Base-by-base conservation (phyloP, 73 alveolate species). In the Uronychia setigera region DNA sequence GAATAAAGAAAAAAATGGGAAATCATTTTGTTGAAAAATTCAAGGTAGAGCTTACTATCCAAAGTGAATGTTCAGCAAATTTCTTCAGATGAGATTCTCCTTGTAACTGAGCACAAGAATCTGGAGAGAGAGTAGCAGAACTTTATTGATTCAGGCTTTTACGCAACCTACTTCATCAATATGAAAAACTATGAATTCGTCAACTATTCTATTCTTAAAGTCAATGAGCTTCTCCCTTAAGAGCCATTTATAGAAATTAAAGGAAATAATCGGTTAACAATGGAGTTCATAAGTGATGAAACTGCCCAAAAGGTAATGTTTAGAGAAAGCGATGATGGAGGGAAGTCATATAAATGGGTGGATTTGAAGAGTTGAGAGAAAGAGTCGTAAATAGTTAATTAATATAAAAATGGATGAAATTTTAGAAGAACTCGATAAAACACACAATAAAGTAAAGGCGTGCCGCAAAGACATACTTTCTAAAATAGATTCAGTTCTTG, bases 401-500 rank as follows among this genome's bases (percentile, higher is more conserved):
- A 57, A 32, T 30, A 77, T 25, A 13, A 74, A 19, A 74, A 79
- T 86, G 87, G 84, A 86, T 33, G 60, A 32, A 1, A 31, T 86
- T 26, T 32, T 79, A 29, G 1, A 25, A 26, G 92, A 86, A 19
- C 29, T 86, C 1, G 92, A 86, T 26, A 86, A 78, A 29, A 35
- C 88, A n/a, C 78, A 86, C 28, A 0, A 33, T 1, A 80, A 80
- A 59, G 88, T 86, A 32, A 29, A 80, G 46, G 80, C 33, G 28
- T 31, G 58, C 46, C n/a, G 92, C 31, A 86, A 86, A 74, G 92
- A 86, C 26, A 59, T 86, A 29, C 74, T 86, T 9, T 29, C 78
- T 26, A 79, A 34, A 32, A 86, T 86, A 1, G 86, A 78, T 29
- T 78, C 92, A 25, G 59, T 86, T 0, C 31, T 86, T 14, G 58